These are phyloP conservation scores for Plasmodium malariae DNA, from an alignment of 169 alveolate species.

Conservation along the genomic window DNA sequence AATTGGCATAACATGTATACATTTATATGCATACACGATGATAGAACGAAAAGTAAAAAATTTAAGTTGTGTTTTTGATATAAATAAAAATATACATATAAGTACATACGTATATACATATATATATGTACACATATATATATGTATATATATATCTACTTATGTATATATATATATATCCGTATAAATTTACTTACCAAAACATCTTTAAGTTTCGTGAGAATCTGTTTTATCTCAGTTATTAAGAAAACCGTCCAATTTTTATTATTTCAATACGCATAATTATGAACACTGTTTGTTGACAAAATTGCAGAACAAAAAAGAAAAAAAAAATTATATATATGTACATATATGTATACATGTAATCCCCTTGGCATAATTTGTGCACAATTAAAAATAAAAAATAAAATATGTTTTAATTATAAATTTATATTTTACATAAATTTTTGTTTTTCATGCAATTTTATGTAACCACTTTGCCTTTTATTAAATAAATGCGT, in stretches of 20 bases:
- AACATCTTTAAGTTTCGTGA: not conserved
- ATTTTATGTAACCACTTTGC: conserved; percentile 4
- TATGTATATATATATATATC: not conserved
- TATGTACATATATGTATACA: no score
- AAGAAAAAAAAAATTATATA: not conserved
- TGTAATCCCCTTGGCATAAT: conserved; percentile 7
- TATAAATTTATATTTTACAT: conserved; percentile 24
- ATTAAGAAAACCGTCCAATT: no score
- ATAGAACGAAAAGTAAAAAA: not conserved
- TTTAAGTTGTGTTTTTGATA: no score
- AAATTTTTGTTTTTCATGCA: conserved; percentile 12
- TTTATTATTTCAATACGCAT: no score
- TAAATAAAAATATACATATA: no score
- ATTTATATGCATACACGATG: not conserved
- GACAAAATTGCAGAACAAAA: not conserved
- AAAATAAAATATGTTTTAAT: not conserved
- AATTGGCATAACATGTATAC: not conserved
- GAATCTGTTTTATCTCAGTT: not conserved
- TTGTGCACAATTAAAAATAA: conserved; percentile 52
- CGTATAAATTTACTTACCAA: not conserved
- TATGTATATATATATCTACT: no score
- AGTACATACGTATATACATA: not conserved
- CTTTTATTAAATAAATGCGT: not conserved
- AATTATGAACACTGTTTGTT: conserved; percentile 9
- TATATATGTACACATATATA: not conserved